Conservation (phyloP, 225 moss, liverwort and hornwort genomes). For the Pseudoscleropodium purum region DNA sequence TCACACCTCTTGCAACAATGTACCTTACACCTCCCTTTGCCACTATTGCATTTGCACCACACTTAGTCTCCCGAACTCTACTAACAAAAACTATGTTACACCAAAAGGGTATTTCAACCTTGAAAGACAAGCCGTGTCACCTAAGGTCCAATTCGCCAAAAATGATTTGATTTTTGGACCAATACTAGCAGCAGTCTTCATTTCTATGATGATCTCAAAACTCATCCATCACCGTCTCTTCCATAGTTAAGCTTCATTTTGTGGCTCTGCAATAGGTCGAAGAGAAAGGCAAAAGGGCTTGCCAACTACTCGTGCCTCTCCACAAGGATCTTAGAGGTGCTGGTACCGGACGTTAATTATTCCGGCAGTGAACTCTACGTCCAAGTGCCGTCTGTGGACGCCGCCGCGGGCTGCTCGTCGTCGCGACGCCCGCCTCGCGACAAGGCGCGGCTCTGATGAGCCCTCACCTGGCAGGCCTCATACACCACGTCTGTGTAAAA, state of each 20-base stretch:
- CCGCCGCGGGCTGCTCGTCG: slow-evolving; percentile 3
- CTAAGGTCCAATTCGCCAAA: neutral
- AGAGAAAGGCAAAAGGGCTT: neutral
- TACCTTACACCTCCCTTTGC: too few relatives aligned
- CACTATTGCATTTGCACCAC: neutral
- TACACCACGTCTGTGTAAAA: slow-evolving; percentile 38
- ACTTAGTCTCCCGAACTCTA: fast-evolving
- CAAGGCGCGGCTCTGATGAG: neutral
- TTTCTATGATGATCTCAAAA: fast-evolving
- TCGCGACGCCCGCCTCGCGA: neutral
- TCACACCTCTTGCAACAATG: neutral
- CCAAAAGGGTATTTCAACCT: fast-evolving
- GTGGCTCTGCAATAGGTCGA: too few relatives aligned
- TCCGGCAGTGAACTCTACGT: neutral
- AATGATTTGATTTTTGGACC: neutral
- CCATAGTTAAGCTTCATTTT: neutral
- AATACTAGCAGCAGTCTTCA: neutral
- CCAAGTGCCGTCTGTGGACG: neutral
- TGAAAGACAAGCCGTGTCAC: fast-evolving
- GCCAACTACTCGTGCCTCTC: neutral
- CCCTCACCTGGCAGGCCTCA: slow-evolving; percentile 6
- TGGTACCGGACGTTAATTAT: too few relatives aligned
- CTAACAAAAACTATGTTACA: neutral
- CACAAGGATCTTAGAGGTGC: neutral
- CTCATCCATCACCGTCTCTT: neutral